phyloP scores from a whole-genome alignment of 306 rosid species.

The Trichosanthes cucumerina region DNA sequence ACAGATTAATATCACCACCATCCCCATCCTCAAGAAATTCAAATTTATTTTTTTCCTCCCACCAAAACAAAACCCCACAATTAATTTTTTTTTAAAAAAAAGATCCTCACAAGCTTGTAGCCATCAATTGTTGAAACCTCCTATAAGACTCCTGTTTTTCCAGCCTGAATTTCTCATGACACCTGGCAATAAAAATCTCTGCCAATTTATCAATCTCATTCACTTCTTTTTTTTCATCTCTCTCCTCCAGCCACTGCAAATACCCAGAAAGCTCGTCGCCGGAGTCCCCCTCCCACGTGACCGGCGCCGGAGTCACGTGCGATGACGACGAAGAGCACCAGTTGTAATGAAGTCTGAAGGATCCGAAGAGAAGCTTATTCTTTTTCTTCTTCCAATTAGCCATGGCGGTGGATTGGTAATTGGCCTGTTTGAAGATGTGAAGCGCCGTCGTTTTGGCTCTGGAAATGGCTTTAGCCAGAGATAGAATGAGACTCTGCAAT shows the following conservation, averaged over 20 bases:
- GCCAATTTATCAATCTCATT: slow-evolving; percentile 11
- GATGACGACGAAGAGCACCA: slow-evolving; percentile 9
- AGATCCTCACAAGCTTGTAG: background rate
- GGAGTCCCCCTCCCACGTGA: background rate
- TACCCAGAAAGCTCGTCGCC: background rate
- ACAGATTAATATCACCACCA: too few relatives aligned
- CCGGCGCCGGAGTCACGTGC: background rate
- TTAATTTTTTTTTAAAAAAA: too few relatives aligned
- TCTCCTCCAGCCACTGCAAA: slow-evolving; percentile 6
- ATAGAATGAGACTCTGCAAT: slow-evolving; percentile 44
- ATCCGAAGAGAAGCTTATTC: background rate
- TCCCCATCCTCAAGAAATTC: too few relatives aligned
- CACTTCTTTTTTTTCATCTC: background rate
- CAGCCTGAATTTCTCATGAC: slow-evolving; percentile 6
- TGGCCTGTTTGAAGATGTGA: slow-evolving; percentile 19
- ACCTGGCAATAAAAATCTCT: background rate
- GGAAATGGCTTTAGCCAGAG: slow-evolving; percentile 45
- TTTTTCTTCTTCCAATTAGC: background rate
- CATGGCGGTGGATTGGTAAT: slow-evolving; percentile 12
- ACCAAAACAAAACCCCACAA: too few relatives aligned
- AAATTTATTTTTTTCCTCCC: too few relatives aligned
- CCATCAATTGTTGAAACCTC: background rate
- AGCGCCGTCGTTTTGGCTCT: slow-evolving; percentile 34
- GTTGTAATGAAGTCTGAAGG: slow-evolving; percentile 14
- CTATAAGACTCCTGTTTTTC: slow-evolving; percentile 11